These are phyloP conservation scores for Solanum appendiculatum DNA, from an alignment of 257 asterid species.

Conservation along the genomic window DNA sequence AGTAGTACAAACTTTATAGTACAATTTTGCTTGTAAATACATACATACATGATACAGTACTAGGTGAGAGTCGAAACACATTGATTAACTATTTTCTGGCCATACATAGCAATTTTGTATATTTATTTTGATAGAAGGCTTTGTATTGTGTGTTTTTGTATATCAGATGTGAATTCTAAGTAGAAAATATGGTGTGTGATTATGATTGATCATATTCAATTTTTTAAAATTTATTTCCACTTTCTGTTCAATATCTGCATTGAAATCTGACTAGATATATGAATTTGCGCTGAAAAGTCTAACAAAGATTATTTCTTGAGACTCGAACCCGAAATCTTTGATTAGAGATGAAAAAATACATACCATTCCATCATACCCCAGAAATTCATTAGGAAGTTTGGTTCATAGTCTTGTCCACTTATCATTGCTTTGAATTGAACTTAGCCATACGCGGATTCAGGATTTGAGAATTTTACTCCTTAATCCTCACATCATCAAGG, in stretches of 20 bases:
- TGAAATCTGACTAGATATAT: too few relatives aligned
- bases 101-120: not conserved
- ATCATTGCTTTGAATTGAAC: too few relatives aligned
- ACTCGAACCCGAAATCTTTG: not conserved
- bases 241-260: too few relatives aligned
- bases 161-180: not conserved
- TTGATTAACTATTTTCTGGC: not conserved
- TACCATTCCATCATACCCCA: not conserved
- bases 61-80: not conserved
- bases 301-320: not conserved
- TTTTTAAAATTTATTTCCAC: too few relatives aligned
- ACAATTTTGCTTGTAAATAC: not conserved
- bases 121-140: not conserved
- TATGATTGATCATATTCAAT: not conserved
- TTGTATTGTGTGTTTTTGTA: not conserved
- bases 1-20: not conserved
- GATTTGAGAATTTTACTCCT: too few relatives aligned
- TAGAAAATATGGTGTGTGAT: not conserved
- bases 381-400: too few relatives aligned
- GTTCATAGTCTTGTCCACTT: too few relatives aligned
- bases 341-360: not conserved
- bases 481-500: too few relatives aligned
- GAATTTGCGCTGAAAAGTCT: too few relatives aligned
- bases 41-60: too few relatives aligned
- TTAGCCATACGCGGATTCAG: too few relatives aligned